These are phyloP conservation scores for Phalaenopsis equestris DNA, from an alignment of 106 monocot genomes.

Conservation along the genomic window DNA sequence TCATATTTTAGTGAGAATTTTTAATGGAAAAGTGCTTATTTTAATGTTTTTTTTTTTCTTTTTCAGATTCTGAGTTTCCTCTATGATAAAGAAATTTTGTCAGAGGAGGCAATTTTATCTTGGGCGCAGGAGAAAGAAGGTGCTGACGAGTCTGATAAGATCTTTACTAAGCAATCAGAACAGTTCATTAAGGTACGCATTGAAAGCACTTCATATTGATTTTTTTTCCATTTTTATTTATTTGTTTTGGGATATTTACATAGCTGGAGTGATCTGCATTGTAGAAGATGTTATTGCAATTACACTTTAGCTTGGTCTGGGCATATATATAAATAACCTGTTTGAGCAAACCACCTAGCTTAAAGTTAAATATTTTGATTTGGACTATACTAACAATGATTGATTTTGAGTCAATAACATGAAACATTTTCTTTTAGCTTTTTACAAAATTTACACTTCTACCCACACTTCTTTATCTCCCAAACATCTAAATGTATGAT, in stretches of 20 bases:
- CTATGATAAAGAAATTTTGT: slow-evolving; percentile 62
- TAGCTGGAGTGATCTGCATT: no score
- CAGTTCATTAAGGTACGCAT: slow-evolving; percentile 59
- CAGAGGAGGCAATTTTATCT: slow-evolving; percentile 74
- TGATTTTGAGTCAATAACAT: no score
- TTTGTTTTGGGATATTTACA: neutral
- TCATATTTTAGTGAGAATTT: neutral
- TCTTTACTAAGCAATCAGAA: slow-evolving; percentile 70
- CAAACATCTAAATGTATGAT: no score
- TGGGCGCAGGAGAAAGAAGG: slow-evolving; percentile 84
- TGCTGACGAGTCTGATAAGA: slow-evolving; percentile 88
- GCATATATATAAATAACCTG: no score
- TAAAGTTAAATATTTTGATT: no score
- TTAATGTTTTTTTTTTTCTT: neutral
- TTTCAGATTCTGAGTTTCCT: slow-evolving; percentile 51
- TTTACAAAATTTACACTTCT: no score
- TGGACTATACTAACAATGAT: no score
- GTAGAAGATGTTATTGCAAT: no score
- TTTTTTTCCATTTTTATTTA: neutral
- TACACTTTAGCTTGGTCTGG: no score
- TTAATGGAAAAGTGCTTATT: neutral
- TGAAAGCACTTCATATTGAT: neutral
- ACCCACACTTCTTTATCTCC: no score
- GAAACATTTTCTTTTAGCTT: no score
- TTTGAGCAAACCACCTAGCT: no score